Base-by-base conservation (phyloP, 352 stramenopile species). In the Phytopythium mirpurense region DNA sequence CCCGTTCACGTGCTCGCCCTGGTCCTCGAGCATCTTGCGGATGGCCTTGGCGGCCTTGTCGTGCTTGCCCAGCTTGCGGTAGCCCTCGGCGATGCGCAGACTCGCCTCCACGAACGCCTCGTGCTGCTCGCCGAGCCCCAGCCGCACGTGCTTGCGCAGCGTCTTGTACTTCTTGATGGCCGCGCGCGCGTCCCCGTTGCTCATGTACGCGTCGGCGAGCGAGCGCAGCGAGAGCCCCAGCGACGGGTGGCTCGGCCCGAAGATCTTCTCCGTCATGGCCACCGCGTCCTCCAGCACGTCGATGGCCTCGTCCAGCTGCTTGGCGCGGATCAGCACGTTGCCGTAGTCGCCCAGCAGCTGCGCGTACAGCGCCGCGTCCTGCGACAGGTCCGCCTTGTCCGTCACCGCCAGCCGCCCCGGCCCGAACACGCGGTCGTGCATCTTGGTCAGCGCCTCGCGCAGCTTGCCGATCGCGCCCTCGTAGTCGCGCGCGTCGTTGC, bases 281-380 rank as follows among this genome's bases (percentile, higher is more conserved):
- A 89, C 65, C 9, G 82, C 76, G 56, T 94, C 82, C 47, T 89
- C 70, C 2, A 94, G 58, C 34, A 94, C 81, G 21, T 89, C 78
- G 15, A 88, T 74, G 2, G 84, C 84, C 49, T 92, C 78, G 40
- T 88, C 79, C 50, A 79, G 84, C 35, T 90, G 68, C 42, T 90
- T 76, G 36, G 78, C 68, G 51, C 80, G 78, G 38, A 87, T 81
- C 6, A 94, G 59, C 16, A 91, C 74, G 6, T 75, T 79, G 12
- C 84, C 84, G 38, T 91, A 90, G 58, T 94, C 84, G 40, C 73
- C 87, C 43, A 94, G 70, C 43, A 91, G 66, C 57, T 94, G 84
- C 12, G 78, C 70, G 53, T 91, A 87, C 35, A 90, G 60, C 31
- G 80, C 68, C 6, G 84, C 84, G 52, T 94, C 84, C 62, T 83